Evolutionary conservation across 345 rosid genomes (phyloP), one percentile per base, ranked within the genome.

Genomic region (Turritis glabra): DNA sequence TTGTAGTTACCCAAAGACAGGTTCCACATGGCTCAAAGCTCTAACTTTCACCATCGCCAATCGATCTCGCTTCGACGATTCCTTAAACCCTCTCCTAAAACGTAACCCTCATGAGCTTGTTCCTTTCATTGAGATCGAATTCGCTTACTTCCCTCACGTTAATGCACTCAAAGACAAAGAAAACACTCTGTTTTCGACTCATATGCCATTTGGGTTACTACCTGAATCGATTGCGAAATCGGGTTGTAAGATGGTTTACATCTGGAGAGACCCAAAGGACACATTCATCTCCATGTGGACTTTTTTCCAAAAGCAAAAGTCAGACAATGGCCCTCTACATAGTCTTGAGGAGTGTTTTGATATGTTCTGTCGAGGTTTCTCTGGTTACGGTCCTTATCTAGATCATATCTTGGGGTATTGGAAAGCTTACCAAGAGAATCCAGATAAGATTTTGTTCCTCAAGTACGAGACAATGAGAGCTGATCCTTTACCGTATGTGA

Each of bases 21-120:
- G 82, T 5, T 17, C 79, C 21, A 79, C 82, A 22, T 79, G 82
- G 82, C 79, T 79, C 53, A 79, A 74, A 26, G 79, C 82, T 17
- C 26, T 69, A 5, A 32, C 75, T 29, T 79, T 30, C 47, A 9
- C 75, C 29, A 79, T 79, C 14, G 64, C 5, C 2, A 46, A 68
- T 25, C 65, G 78, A 30, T 25, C 57, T n/a, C 3, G 18, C 5
- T 47, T 37, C 0, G 3, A 14, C 0, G 58, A 62, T 21, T 5
- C 57, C 17, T 43, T 30, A 0, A 60, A 67, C 26, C 70, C 59
- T 43, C 69, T 73, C 26, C 32, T 53, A 3, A 37, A 47, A 9
- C n/a, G 55, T 11, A 43, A 47, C 61, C 79, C 76, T 43, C 75
- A 79, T 15, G 72, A 79, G 59, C 8, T 79, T 18, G 68, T 79